These are phyloP conservation scores for Kwoniella shivajii DNA, from an alignment of 1,284 basidiomycete species.

Conservation along the genomic window DNA sequence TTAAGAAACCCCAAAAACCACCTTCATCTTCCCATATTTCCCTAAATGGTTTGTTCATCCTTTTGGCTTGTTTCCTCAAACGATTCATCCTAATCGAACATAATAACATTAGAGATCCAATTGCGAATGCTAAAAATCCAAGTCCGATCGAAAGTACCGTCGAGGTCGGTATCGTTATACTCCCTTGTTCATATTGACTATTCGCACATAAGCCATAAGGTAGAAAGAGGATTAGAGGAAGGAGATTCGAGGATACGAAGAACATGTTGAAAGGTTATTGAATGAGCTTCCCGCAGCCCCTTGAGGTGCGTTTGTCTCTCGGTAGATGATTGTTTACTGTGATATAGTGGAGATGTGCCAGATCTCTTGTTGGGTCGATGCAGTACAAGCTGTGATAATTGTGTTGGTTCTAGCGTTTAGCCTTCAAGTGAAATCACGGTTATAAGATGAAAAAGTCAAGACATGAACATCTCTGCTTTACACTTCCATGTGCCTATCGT, in stretches of 20 bases:
- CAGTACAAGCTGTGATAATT: too few species aligned
- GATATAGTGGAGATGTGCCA: background rate
- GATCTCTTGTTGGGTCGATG: too few species aligned
- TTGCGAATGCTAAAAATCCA: slow-evolving; percentile 16
- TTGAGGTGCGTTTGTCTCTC: background rate
- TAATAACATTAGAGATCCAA: background rate
- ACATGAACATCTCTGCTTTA: too few species aligned
- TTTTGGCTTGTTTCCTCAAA: background rate
- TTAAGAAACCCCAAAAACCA: slow-evolving; percentile 23
- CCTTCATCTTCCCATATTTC: slow-evolving; percentile 12
- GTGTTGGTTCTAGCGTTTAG: too few species aligned
- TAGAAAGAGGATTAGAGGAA: background rate
- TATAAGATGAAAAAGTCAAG: too few species aligned
- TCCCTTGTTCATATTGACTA: slow-evolving; percentile 6
- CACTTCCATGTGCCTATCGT: too few species aligned
- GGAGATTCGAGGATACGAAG: background rate
- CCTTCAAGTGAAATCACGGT: too few species aligned
- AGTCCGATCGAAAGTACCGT: slow-evolving; percentile 22
- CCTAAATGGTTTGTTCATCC: background rate
- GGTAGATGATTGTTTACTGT: background rate
- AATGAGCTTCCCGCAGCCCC: background rate
- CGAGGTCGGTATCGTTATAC: slow-evolving; percentile 15
- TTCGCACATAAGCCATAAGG: too few species aligned
- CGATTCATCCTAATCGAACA: slow-evolving; percentile 1
- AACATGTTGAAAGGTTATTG: background rate